Evolutionary conservation across 1,139 yeast genomes (phyloP).

Genomic region (Dujonia santamariae): DNA sequence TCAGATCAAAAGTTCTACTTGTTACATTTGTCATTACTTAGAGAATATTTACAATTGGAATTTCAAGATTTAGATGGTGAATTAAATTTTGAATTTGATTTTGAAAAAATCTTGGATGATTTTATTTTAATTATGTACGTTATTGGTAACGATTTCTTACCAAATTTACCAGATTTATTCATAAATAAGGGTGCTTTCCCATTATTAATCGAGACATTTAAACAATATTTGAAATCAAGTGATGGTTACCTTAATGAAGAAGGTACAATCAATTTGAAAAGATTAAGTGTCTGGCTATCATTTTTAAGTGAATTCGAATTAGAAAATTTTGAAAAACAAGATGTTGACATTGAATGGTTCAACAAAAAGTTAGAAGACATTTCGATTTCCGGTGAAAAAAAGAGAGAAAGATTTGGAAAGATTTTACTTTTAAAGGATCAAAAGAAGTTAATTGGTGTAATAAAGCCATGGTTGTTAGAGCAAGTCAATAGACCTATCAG

Average conservation of each 20-base stretch:
- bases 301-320: constrained; percentile 68
- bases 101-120: constrained; percentile 90
- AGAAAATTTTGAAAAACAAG: constrained; percentile 75
- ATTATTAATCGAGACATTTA: constrained; percentile 80
- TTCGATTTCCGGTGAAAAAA: constrained; percentile 68
- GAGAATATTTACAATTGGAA: constrained; percentile 90
- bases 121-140: constrained; percentile 89
- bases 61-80: constrained; percentile 67
- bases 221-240: constrained; percentile 65
- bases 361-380: constrained; percentile 79
- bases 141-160: constrained; percentile 97
- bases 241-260: constrained; percentile 85
- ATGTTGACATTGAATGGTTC: constrained; percentile 90
- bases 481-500: constrained; percentile 23
- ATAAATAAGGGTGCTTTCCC: constrained; percentile 97
- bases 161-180: constrained; percentile 93
- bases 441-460: constrained; percentile 56
- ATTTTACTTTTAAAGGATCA: constrained; percentile 69
- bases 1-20: constrained; percentile 79
- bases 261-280: constrained; percentile 74
- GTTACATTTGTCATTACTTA: constrained; percentile 78
- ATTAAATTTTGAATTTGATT: constrained; percentile 68
- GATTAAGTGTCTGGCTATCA: constrained; percentile 74
- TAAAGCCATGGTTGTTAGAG: constrained; percentile 69
- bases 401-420: constrained; percentile 64